Base-by-base conservation (phyloP, 1,284 basidiomycete genomes). In the Mycosarcoma mackinlayi region DNA sequence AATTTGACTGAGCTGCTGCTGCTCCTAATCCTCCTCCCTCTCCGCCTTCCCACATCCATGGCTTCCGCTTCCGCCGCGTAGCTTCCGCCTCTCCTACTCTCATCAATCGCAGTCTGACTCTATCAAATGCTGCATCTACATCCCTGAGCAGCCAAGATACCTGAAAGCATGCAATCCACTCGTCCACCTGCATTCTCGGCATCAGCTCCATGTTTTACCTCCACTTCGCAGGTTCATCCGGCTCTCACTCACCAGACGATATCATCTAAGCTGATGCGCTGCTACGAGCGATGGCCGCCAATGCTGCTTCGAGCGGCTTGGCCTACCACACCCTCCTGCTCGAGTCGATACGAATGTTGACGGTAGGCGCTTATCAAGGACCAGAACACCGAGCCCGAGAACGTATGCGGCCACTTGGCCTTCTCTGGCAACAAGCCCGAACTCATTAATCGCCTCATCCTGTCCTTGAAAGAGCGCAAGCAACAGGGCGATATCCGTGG, bases 371-470 rank as follows among this genome's bases (percentile, higher is more conserved):
- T 73, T 35, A 69, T 79, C 51, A 72, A 67, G 45, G 69, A 73
- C 16, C 40, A 77, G 53, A 76, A 76, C 63, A 70, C 69, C 46
- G 75, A 64, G 33, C 51, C 49, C 6, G 63, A 64, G 10, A 42
- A 56, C 9, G 45, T 59, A 24, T 56, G 72, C 24, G 54, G 59
- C 3, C 67, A 54, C 34, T 35, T 77, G 2, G 48, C 61, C 4
- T 42, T 79, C 34, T 64, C 66, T 1, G 77, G 77, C 13, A 77
- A 73, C 69, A 79, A 79, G 40, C 50, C 66, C 1, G 72, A 73
- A 18, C 53, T 79, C 39, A 58, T 66, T 25, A 52, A 67, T 35
- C 65, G 76, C 4, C 39, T 79, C 16, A 41, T 31, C 13, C 46
- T 62, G 23, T 35, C 54, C 3, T 40, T 79, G n/a, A 41, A 54